Evolutionary conservation across 352 stramenopile species (phyloP).

Genomic region (Globisporangium yorkense): DNA sequence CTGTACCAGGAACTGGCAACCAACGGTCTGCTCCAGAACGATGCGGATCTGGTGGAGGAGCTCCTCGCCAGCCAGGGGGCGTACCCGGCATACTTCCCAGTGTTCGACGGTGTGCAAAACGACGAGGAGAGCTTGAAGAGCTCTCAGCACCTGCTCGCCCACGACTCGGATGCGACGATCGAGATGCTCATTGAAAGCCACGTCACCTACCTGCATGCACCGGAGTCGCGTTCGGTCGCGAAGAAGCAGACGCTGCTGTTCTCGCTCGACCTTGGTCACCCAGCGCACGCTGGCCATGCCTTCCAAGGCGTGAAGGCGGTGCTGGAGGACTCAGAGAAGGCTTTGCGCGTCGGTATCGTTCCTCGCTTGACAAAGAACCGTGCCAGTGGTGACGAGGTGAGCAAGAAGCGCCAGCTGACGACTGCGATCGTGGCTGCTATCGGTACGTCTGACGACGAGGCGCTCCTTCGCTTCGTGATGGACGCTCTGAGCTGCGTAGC

Average conservation of each 20-base stretch:
- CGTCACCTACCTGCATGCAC: constrained; percentile 57
- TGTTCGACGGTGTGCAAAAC: constrained; percentile 28
- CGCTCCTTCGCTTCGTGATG: constrained; percentile 43
- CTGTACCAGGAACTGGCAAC: constrained; percentile 68
- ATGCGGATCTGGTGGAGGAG: constrained; percentile 68
- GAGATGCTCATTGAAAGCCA: constrained; percentile 36
- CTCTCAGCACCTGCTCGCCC: constrained; percentile 43
- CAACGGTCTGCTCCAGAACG: constrained; percentile 34
- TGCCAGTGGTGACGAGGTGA: background rate
- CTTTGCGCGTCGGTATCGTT: constrained; percentile 54
- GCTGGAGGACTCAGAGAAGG: constrained; percentile 58
- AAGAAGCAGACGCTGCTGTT: constrained; percentile 80
- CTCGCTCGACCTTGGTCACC: constrained; percentile 40
- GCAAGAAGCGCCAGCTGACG: constrained; percentile 22
- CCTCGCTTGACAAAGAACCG: constrained; percentile 24
- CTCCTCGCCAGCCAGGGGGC: constrained; percentile 51
- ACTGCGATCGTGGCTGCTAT: constrained; percentile 43
- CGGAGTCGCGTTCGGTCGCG: constrained; percentile 29
- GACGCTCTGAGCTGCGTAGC: constrained; percentile 49
- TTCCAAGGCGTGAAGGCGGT: constrained; percentile 55
- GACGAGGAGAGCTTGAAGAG: constrained; percentile 3
- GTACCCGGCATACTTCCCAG: constrained; percentile 62
- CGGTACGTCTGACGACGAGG: constrained; percentile 48
- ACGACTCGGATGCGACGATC: constrained; percentile 54
- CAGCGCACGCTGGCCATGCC: constrained; percentile 44